A percentile compares a stretch with the other conserved stretches of the same genome.
Conservation (phyloP, 495 filamentous ascomycete species). For the Penicillium paxilli region DNA sequence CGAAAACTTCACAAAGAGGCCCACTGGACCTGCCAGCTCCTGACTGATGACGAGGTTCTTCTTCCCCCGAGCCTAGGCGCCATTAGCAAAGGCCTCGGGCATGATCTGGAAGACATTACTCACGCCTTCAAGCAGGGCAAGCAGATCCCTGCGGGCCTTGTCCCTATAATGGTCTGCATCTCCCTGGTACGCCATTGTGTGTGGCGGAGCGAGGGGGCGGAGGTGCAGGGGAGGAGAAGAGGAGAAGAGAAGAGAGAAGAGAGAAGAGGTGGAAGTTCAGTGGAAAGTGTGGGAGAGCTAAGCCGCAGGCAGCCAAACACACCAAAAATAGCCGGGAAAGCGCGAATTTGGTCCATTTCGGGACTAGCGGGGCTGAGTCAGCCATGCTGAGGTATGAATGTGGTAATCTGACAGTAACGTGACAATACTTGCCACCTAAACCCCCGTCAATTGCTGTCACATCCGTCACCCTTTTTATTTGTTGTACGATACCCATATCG, state of each 20-base stretch:
- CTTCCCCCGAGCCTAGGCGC: slow-evolving; percentile 85
- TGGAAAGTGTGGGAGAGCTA: neutral
- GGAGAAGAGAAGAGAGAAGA: slow-evolving; percentile 16
- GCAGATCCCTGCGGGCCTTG: slow-evolving; percentile 79
- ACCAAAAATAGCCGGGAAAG: slow-evolving; percentile 21
- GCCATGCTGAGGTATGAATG: neutral
- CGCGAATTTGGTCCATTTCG: slow-evolving; percentile 8
- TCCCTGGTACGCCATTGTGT: slow-evolving; percentile 65
- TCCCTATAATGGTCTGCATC: slow-evolving; percentile 80
- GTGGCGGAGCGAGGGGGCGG: slow-evolving; percentile 5
- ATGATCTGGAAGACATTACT: slow-evolving; percentile 50
- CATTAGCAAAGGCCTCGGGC: slow-evolving; percentile 18
- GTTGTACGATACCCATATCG: neutral
- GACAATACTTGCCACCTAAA: neutral
- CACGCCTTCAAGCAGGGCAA: slow-evolving; percentile 88
- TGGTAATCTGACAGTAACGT: neutral
- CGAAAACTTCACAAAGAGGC: slow-evolving; percentile 91
- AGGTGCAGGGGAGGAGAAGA: neutral
- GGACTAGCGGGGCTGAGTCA: slow-evolving; percentile 21
- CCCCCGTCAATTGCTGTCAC: neutral
- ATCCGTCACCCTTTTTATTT: neutral
- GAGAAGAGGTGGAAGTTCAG: no score
- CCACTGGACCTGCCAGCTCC: slow-evolving; percentile 83
- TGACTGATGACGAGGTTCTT: slow-evolving; percentile 96
- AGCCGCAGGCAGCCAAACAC: neutral